Evolutionary conservation across 2,329 filamentous ascomycete species (phyloP), one percentile per base, ranked within the genome.

Genomic region (Lasiodiplodia citricola): DNA sequence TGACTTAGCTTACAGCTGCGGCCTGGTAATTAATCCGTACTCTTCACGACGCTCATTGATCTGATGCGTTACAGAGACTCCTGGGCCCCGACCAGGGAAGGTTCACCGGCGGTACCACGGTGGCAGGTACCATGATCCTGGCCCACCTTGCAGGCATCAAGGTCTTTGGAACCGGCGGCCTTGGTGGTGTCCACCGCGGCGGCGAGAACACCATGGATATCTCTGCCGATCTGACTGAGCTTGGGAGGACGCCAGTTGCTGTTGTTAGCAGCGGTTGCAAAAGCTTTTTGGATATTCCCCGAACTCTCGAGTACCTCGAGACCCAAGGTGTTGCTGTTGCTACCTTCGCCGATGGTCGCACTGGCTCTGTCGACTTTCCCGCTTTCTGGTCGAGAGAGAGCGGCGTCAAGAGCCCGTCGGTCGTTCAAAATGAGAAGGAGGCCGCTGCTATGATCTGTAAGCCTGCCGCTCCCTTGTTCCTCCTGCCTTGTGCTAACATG

Each of bases 311-410:
- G 82, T 90, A 89, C 73, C 83, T 91, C 3, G 89, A 91, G 75
- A 91, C 89, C 0, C 86, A 91, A 76, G 92, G 92, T 11, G 94
- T 93, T 25, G 87, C 91, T 47, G 94, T 97, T 0, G 92, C 90
- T 3, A 98, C 96, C 2, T 99, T 98, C 82, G 90, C 93, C 28
- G 93, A 97, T 79, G 93, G 92, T 1, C 87, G 92, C 47, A 80
- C 82, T 31, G 91, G 89, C 1, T 81, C 86, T 6, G 87, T 97
- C 51, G 91, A 97, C 74, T 96, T 98, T 75, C 96, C 96, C 1
- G 93, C 92, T 0, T 99, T 99, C 80, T 99, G 92, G 87, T 92
- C 92, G 0, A 85, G 95, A 51, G 93, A 97, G 52, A 97, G 94
- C 78, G 93, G 94, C 14, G 82, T 91, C 65, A 89, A 85, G 78